phyloP scores from a whole-genome alignment of 129 eudicot species.

The Arctium lappa region DNA sequence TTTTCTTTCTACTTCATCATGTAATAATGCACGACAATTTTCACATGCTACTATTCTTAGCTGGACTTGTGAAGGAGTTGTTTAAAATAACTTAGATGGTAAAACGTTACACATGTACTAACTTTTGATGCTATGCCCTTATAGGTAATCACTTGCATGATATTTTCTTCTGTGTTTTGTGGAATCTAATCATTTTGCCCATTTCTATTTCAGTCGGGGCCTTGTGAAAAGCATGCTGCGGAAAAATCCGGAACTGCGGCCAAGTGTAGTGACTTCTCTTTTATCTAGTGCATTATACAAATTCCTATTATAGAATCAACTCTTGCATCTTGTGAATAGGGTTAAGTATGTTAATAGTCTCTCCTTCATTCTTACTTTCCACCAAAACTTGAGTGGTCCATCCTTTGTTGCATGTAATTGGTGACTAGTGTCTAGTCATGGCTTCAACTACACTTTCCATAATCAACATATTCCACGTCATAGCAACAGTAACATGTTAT shows the following conservation, averaged over 20 bases:
- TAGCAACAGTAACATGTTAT: too few relatives aligned
- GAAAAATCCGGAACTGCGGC: conserved; percentile 90
- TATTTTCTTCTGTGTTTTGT: background rate
- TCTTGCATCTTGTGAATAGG: conserved; percentile 6
- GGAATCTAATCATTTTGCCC: conserved; percentile 12
- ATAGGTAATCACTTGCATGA: background rate
- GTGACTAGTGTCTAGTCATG: too few relatives aligned
- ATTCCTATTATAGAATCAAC: background rate
- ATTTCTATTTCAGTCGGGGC: conserved; percentile 60
- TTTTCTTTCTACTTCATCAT: background rate
- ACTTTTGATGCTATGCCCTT: conserved; percentile 1
- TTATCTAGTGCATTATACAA: conserved; percentile 3
- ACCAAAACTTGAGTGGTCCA: background rate
- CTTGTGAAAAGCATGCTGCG: conserved; percentile 93
- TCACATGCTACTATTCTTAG: background rate
- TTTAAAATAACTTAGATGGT: background rate
- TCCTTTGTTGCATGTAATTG: too few relatives aligned
- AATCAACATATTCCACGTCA: too few relatives aligned
- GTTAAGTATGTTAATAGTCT: conserved; percentile 3
- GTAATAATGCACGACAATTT: background rate
- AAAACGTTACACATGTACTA: background rate
- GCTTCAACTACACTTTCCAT: too few relatives aligned
- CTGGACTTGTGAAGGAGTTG: background rate
- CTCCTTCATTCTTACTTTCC: background rate
- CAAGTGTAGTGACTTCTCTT: conserved; percentile 60